Evolutionary conservation across 257 asterid genomes (phyloP), one percentile per base, ranked within the genome.

Genomic region (Gynochthodes officinalis): DNA sequence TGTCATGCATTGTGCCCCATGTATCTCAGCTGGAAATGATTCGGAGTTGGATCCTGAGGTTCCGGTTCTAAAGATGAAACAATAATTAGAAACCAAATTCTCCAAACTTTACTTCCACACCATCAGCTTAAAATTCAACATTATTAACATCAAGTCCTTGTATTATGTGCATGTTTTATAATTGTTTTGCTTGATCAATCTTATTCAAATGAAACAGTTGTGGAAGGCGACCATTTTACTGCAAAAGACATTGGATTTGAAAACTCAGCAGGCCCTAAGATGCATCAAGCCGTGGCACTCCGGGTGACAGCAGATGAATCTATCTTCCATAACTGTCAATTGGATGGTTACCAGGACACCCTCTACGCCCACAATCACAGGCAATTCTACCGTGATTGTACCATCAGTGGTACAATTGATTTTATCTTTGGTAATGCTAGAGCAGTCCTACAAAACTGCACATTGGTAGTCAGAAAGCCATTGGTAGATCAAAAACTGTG

Each of bases 221-320:
- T 89, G 52, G 79, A 75, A 30, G 85, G 78, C 6, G 85, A 84
- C 0, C 79, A 73, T 13, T 86, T 87, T 66, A 32, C 80, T 10
- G 89, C 81, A 5, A 83, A 55, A 73, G 84, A 89, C 74, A 80
- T 90, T 39, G 91, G 78, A 10, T 49, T 90, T 35, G 89, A 89
- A 71, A 90, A 90, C 87, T 72, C 88, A 2, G 96, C 96, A 0
- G 97, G 96, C 2, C 43, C 86, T 0, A 64, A 25, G 0, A 81
- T 76, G 33, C 81, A 80, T 74, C 93, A 87, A 37, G 97, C 97
- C 0, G 89, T 89, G 14, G 97, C 97, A 12, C 80, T 90, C 23
- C 81, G 93, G 0, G 84, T 78, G 23, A 75, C 84, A 5, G 88
- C 80, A 0, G 96, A 90, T 58, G 21, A 69, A 0, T 72, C 80